Evolutionary conservation across 2,329 filamentous ascomycete genomes (phyloP), one percentile per base, ranked within the genome.

Genomic region (Penicillium sp.): DNA sequence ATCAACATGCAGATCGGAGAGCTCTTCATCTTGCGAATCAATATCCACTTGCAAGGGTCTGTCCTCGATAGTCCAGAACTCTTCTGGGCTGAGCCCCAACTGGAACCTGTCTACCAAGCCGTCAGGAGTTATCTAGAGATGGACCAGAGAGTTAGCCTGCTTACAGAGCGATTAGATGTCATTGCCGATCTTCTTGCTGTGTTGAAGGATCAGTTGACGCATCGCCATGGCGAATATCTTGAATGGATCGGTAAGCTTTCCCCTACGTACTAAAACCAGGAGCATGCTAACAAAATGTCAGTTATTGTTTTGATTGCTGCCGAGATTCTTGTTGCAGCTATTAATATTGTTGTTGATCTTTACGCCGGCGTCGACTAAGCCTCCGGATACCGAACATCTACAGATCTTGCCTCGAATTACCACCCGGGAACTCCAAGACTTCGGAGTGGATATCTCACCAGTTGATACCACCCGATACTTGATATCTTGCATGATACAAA

Each of bases 1-100:
- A 97, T 99, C 81, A 98, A 98, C 80, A 98, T 98, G 93, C 93
- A 98, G 77, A 97, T 99, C 59, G 95, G 95, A 73, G 93, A 99
- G 78, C 85, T 99, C 53, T 99, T 99, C 76, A 98, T 99, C 70
- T 80, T 99, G 31, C 87, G 95, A 58, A 98, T 99, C 79, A 97
- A 95, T 74, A 98, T 99, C 70, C 96, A 99, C 77, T 84, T 99
- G 50, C 96, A 98, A 74, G 95, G 95, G 33, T 96, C 91, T 29
- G 93, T 99, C 6, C 87, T 99, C 39, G 95, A 99, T 74, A 96
- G 93, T 10, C 95, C 95, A 0, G 95, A 99, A 77, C 83, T 99
- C 43, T 98, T 99, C 83, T 99, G 95, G 95, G 90, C 93, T 31
- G 95, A 99, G 76, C 95, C 95, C 9, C 93, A 97, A 75, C 83